Base-by-base conservation (phyloP, 2,329 filamentous ascomycete species). In the Aspergillus fijiensis region DNA sequence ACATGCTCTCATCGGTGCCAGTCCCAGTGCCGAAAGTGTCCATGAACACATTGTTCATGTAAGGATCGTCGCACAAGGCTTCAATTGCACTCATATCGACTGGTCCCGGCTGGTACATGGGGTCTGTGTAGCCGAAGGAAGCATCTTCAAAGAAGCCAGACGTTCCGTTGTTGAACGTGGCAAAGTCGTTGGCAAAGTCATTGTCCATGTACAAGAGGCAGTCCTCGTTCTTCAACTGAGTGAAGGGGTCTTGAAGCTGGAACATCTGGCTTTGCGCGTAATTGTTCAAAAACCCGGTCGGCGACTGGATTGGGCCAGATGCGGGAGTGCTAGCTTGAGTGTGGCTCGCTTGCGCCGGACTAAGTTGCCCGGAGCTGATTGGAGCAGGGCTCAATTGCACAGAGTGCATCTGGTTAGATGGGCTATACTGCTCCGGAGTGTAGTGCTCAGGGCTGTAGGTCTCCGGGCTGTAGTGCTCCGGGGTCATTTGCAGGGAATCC, bases 171-270 rank as follows among this genome's bases (percentile, higher is more conserved):
- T 49, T 45, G 39, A 45, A 48, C 16, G 53, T 27, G 25, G 53
- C 53, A 25, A 49, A 55, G 12, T 55, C 53, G 35, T 55, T 55
- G 42, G 53, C 53, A 25, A 55, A 55, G n/a, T 55, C 53, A 33
- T 55, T 55, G 42, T 55, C 53, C 7, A 47, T 55, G 23, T 55
- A 55, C 45, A 55, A 47, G n/a, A 55, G 42, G 10, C 53, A 55
- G 45, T 55, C 53, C 33, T 55, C 53, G 14, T 55, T 48, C 42
- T 55, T 55, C 6, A 55, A 42, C 12, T 55, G 53, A 7, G 53
- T 33, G 53, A 48, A 55, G 2, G 53, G 53, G 27, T 55, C 53
- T 31, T 55, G 53, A 11, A 55, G 27, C 42, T 48, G 53, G 9
- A 49, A 49, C 42, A 55, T 55, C 53, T 48, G 53, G 45, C 27